These are phyloP conservation scores for Aspergillus homomorphus DNA, from an alignment of 495 filamentous ascomycete genomes.

Conservation along the genomic window DNA sequence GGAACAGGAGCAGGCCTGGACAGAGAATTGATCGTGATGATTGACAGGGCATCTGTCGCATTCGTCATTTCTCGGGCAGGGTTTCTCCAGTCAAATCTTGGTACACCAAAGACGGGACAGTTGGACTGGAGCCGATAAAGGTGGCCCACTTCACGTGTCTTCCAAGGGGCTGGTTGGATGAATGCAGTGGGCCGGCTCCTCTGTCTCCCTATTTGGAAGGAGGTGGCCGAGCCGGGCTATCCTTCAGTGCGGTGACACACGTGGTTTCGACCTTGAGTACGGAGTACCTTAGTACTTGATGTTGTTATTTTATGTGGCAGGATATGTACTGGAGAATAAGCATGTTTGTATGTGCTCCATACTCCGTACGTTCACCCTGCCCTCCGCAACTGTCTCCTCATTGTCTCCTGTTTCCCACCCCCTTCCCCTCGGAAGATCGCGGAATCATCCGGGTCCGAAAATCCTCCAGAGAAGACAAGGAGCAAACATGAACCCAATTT, in stretches of 20 bases:
- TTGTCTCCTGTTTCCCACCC: too few relatives aligned
- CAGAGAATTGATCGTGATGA: slow-evolving; percentile 3
- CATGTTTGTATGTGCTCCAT: too few relatives aligned
- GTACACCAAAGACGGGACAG: slow-evolving; percentile 23
- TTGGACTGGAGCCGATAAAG: slow-evolving; percentile 12
- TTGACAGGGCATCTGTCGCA: slow-evolving; percentile 15
- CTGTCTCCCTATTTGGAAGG: slow-evolving; percentile 4
- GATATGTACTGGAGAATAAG: too few relatives aligned
- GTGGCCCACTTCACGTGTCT: slow-evolving; percentile 18
- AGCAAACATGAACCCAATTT: not conserved
- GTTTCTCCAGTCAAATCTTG: slow-evolving; percentile 26
- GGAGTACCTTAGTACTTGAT: too few relatives aligned
- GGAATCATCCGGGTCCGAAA: not conserved
- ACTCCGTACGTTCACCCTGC: too few relatives aligned
- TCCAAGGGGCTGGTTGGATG: slow-evolving; percentile 6
- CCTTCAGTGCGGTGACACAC: slow-evolving; percentile 1
- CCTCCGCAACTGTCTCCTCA: too few relatives aligned
- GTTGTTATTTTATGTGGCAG: too few relatives aligned
- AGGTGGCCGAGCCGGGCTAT: slow-evolving; percentile 6
- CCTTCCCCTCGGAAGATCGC: not conserved
- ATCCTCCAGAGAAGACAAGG: not conserved
- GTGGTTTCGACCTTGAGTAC: not conserved
- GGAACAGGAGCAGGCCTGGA: not conserved
- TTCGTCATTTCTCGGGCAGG: slow-evolving; percentile 17
- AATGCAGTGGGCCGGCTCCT: slow-evolving; percentile 4